Percentiles rank a stretch among this genome's conserved stretches.
phyloP scores from a whole-genome alignment of 495 filamentous ascomycete genomes.

The Aspergillus haitiensis region DNA sequence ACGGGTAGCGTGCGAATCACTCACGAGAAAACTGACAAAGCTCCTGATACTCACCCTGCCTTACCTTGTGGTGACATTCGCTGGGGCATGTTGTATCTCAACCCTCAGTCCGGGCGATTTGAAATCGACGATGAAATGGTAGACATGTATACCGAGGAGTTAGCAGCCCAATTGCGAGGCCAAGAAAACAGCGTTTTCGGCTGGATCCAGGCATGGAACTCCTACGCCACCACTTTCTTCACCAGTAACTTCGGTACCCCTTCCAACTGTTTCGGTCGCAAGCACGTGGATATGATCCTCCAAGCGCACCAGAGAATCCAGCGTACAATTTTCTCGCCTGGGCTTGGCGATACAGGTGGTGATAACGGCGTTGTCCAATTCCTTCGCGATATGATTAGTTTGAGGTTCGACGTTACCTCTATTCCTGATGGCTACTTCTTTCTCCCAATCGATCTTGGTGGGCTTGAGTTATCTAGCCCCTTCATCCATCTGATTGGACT shows the following conservation, averaged over 20 bases:
- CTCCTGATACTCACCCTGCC: neutral
- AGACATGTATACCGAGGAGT: slow-evolving; percentile 10
- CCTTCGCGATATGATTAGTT: slow-evolving; percentile 14
- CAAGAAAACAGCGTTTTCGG: slow-evolving; percentile 17
- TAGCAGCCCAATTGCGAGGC: slow-evolving; percentile 8
- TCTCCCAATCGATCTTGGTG: slow-evolving; percentile 21
- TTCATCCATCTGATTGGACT: slow-evolving; percentile 18
- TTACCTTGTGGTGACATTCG: slow-evolving; percentile 15
- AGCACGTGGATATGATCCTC: slow-evolving; percentile 21
- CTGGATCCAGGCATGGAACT: slow-evolving; percentile 23
- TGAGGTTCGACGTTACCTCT: slow-evolving; percentile 3
- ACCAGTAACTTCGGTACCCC: slow-evolving; percentile 20
- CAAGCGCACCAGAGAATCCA: slow-evolving; percentile 19
- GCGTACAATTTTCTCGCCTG: slow-evolving; percentile 11
- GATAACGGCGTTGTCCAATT: slow-evolving; percentile 17
- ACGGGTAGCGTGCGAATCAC: slow-evolving; percentile 11
- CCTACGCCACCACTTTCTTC: slow-evolving; percentile 20
- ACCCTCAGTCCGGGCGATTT: slow-evolving; percentile 18
- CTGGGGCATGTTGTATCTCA: slow-evolving; percentile 23
- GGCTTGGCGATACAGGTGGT: neutral
- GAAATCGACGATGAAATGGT: slow-evolving; percentile 24
- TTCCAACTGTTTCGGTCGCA: slow-evolving; percentile 19
- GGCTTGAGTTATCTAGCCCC: slow-evolving; percentile 19
- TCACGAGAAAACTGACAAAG: neutral
- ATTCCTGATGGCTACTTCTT: slow-evolving; percentile 23